Evolutionary conservation across 306 rosid species (phyloP).

Genomic region (Lagenaria siceraria): DNA sequence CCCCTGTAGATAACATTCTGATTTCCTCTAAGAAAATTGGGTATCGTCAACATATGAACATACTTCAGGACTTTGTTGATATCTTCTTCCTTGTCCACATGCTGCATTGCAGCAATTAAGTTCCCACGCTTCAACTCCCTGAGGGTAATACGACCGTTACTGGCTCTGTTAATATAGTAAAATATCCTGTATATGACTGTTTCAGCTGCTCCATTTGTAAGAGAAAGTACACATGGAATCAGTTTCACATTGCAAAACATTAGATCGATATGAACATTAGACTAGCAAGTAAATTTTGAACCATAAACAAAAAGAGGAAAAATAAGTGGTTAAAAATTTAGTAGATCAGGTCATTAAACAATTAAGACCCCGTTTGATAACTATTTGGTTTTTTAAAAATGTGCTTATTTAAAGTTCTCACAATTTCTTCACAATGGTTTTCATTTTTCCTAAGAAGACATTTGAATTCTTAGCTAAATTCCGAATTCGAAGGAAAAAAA

Average conservation of each 20-base stretch:
- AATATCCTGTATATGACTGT: slow-evolving; percentile 96
- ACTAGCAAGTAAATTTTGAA: neutral
- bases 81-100: slow-evolving; percentile 96
- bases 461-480: no score
- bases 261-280: neutral
- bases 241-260: neutral
- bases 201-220: slow-evolving; percentile 74
- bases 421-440: no score
- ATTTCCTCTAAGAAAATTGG: neutral
- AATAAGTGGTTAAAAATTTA: neutral
- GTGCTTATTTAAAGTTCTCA: no score
- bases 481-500: no score
- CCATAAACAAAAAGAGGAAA: neutral
- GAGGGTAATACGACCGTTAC: slow-evolving; percentile 73
- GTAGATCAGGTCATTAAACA: neutral
- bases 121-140: slow-evolving; percentile 94
- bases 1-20: neutral
- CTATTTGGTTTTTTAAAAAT: no score
- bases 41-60: neutral
- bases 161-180: slow-evolving; percentile 85
- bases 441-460: no score
- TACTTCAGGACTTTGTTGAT: slow-evolving; percentile 97
- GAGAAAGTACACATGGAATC: slow-evolving; percentile 1
- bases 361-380: neutral
- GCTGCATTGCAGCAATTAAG: slow-evolving; percentile 93